phyloP scores from a whole-genome alignment of 805 yeast genomes.

The Ogataea nakhonphanomensis region DNA sequence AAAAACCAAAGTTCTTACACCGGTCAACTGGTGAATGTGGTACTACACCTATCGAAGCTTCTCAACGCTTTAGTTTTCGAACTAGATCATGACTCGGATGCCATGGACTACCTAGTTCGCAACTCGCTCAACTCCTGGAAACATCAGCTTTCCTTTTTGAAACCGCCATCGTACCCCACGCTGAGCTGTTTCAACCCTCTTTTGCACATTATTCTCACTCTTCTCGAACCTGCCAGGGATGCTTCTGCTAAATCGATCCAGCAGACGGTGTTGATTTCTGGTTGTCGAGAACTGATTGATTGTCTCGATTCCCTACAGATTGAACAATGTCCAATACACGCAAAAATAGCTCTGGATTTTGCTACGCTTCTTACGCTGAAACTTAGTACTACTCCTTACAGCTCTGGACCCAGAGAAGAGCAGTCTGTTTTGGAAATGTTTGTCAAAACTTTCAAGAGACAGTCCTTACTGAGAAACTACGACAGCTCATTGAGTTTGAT shows the following conservation, averaged over 20 bases:
- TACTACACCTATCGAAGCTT: constrained; percentile 19
- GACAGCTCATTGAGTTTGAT: constrained; percentile 5
- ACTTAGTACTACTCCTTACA: constrained; percentile 12
- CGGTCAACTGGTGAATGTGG: constrained; percentile 20
- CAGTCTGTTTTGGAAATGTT: constrained; percentile 6
- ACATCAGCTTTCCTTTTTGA: constrained; percentile 16
- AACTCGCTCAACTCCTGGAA: constrained; percentile 27
- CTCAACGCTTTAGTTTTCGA: constrained; percentile 23
- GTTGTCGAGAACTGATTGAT: constrained; percentile 8
- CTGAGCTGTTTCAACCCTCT: constrained; percentile 10
- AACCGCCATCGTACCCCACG: constrained; percentile 2
- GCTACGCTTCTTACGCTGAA: constrained; percentile 10
- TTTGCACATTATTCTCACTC: constrained; percentile 19
- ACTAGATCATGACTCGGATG: constrained; percentile 13
- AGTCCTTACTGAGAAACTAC: constrained; percentile 4
- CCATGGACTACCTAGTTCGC: constrained; percentile 15
- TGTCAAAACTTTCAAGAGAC: constrained; percentile 6
- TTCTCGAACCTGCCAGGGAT: constrained; percentile 21
- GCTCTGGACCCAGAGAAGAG: constrained; percentile 9
- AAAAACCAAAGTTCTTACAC: constrained; percentile 15
- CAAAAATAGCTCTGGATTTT: constrained; percentile 26
- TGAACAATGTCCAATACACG: constrained; percentile 19
- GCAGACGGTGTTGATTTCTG: constrained; percentile 9
- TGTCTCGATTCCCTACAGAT: constrained; percentile 9
- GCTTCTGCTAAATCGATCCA: constrained; percentile 8